Evolutionary conservation across 495 filamentous ascomycete species (phyloP).

Genomic region (Haplographium delicatum): DNA sequence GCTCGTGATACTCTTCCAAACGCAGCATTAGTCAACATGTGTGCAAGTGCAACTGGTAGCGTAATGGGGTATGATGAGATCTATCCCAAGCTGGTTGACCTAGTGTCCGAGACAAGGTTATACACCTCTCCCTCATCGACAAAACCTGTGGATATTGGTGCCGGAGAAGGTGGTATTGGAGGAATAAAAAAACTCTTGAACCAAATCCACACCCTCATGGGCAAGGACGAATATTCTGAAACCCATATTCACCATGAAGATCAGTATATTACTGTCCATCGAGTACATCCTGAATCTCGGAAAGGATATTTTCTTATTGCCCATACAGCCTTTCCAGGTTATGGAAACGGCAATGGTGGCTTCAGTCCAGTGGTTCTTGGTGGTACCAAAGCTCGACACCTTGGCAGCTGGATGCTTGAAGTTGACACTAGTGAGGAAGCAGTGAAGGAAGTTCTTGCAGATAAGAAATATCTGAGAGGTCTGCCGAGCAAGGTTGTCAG

Average conservation of each 20-base stretch:
- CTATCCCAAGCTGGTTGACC: constrained; percentile 84
- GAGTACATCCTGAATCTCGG: constrained; percentile 83
- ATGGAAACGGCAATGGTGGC: constrained; percentile 70
- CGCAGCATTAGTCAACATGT: constrained; percentile 92
- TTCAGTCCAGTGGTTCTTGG: constrained; percentile 71
- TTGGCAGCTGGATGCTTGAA: constrained; percentile 86
- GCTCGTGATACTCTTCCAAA: constrained; percentile 94
- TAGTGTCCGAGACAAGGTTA: constrained; percentile 78
- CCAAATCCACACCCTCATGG: constrained; percentile 88
- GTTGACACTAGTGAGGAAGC: constrained; percentile 66
- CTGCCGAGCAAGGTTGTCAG: constrained; percentile 75
- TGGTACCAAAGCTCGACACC: constrained; percentile 67
- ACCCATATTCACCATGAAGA: constrained; percentile 95
- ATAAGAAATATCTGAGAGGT: constrained; percentile 67
- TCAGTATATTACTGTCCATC: constrained; percentile 92
- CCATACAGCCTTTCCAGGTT: constrained; percentile 88
- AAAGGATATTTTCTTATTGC: constrained; percentile 94
- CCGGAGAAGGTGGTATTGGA: constrained; percentile 75
- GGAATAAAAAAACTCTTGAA: constrained; percentile 88
- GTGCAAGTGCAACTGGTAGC: constrained; percentile 85
- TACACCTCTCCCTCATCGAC: constrained; percentile 72
- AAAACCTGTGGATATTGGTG: constrained; percentile 50
- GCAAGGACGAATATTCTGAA: constrained; percentile 86
- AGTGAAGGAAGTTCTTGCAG: constrained; percentile 55
- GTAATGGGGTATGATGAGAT: constrained; percentile 99